A percentile compares a stretch with the other conserved stretches of the same genome.
phyloP scores from a whole-genome alignment of 345 rosid species.

The Mallotus nudiflorus region DNA sequence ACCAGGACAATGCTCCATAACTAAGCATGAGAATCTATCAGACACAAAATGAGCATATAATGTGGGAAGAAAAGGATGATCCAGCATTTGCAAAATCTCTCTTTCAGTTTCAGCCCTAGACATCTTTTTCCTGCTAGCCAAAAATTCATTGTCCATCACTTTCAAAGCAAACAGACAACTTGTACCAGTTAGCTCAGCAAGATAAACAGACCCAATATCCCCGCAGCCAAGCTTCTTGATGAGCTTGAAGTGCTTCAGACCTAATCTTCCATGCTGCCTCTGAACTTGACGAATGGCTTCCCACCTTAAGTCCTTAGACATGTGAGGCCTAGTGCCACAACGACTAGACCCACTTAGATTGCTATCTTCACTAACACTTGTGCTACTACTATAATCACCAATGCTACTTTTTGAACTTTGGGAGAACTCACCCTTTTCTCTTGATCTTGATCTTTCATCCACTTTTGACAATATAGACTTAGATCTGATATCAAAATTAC shows the following conservation, averaged over 20 bases:
- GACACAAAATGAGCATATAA: conserved; percentile 61
- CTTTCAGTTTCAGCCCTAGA: conserved; percentile 72
- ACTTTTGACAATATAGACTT: conserved; percentile 36
- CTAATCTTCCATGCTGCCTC: conserved; percentile 60
- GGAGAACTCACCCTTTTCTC: conserved; percentile 67
- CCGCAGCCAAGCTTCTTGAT: conserved; percentile 75
- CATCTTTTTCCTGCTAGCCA: conserved; percentile 66
- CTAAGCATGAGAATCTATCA: conserved; percentile 67
- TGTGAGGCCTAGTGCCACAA: conserved; percentile 66
- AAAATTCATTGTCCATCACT: conserved; percentile 72
- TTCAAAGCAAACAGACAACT: conserved; percentile 68
- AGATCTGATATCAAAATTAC: conserved; percentile 30
- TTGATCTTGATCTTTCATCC: conserved; percentile 53
- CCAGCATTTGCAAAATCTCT: conserved; percentile 76
- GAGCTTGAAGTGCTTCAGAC: conserved; percentile 63
- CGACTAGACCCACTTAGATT: conserved; percentile 52
- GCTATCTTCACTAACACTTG: conserved; percentile 59
- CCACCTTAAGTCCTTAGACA: conserved; percentile 77
- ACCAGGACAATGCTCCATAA: conserved; percentile 81
- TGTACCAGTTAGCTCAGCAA: conserved; percentile 61
- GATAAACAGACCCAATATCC: conserved; percentile 72
- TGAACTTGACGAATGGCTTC: conserved; percentile 58
- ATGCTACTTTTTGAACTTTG: conserved; percentile 86
- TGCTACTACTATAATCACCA: conserved; percentile 66
- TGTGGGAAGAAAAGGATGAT: conserved; percentile 86